Conservation (phyloP, 148 eudicot species). For the Pouteria glomerata region DNA sequence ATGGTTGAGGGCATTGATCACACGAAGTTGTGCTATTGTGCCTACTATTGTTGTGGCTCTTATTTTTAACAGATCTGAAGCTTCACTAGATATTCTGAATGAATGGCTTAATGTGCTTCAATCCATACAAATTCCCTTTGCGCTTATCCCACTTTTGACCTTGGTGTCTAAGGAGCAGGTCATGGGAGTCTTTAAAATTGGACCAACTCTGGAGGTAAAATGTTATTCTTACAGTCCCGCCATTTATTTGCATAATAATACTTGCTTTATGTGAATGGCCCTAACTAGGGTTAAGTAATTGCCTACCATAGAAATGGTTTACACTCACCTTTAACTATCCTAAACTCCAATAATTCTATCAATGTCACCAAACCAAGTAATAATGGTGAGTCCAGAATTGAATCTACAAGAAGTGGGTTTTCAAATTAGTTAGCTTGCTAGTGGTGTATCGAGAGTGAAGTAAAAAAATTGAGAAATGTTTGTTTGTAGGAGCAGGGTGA, state of each 20-base stretch:
- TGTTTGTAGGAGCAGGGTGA: no score
- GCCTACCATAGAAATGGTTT: not conserved
- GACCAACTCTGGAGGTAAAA: conserved; percentile 56
- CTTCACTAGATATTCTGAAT: conserved; percentile 57
- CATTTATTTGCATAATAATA: not conserved
- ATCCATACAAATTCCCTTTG: conserved; percentile 82
- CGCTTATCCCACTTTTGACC: conserved; percentile 78
- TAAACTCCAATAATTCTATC: not conserved
- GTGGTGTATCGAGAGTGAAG: no score
- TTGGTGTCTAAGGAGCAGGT: conserved; percentile 66
- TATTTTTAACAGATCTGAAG: conserved; percentile 61
- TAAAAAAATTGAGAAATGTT: no score
- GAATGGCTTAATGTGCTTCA: conserved; percentile 95
- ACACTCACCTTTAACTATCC: not conserved
- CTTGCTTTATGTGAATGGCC: conserved; percentile 4
- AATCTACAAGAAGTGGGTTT: no score
- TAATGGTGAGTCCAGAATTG: no score
- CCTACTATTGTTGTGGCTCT: conserved; percentile 82
- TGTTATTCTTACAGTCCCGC: not conserved
- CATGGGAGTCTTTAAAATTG: conserved; percentile 68
- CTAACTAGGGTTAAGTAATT: not conserved
- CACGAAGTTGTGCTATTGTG: conserved; percentile 82
- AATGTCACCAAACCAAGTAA: no score
- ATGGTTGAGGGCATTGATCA: conserved; percentile 75
- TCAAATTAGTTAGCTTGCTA: no score